Conservation (phyloP, 495 filamentous ascomycete species). For the Neurospora sp. region DNA sequence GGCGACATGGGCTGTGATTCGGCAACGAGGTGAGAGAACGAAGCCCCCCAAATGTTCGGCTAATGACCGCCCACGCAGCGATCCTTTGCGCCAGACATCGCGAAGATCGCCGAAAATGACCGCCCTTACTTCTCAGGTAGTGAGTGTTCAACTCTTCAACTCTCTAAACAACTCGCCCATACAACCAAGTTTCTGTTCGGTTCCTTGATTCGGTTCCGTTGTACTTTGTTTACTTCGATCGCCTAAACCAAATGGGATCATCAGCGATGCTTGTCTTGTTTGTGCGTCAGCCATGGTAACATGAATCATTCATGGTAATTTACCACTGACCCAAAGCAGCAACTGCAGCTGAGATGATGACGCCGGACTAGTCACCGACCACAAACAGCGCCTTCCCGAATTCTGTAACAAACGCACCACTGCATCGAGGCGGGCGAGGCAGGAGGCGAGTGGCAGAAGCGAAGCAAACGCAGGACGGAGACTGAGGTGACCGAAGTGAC, state of each 20-base stretch:
- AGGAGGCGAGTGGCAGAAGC: neutral
- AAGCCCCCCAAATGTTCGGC: neutral
- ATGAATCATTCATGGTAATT: neutral
- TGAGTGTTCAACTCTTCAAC: too few species aligned
- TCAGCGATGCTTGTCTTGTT: neutral
- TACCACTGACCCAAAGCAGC: neutral
- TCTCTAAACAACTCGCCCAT: neutral
- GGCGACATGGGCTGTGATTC: neutral
- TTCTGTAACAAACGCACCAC: neutral
- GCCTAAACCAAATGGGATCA: neutral
- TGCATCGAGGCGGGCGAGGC: neutral
- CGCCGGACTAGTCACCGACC: neutral
- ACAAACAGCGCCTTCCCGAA: neutral
- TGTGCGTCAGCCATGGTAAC: neutral
- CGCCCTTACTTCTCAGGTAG: neutral
- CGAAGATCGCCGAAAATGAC: neutral
- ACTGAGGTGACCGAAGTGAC: neutral
- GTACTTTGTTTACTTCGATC: neutral
- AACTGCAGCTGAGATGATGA: neutral
- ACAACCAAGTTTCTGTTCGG: neutral
- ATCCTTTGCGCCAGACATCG: neutral
- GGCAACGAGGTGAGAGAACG: neutral
- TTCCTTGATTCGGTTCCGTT: neutral
- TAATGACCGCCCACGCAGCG: neutral
- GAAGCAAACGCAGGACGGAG: neutral